Conservation (phyloP, 176 grass and related monocot genomes). For the Aegilops umbellulata region DNA sequence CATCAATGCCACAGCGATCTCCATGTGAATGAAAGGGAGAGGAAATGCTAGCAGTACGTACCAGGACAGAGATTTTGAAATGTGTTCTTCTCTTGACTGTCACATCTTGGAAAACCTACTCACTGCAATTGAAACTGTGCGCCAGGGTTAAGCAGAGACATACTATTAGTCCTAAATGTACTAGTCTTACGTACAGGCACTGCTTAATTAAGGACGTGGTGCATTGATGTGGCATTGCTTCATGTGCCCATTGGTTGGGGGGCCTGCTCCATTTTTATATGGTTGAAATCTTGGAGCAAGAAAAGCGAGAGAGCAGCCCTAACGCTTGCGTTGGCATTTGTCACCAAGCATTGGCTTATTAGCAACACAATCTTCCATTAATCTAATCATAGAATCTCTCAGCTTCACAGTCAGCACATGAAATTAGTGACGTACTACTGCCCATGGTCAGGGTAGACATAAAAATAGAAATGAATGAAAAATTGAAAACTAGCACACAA, state of each 20-base stretch:
- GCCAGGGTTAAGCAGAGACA: slow-evolving; percentile 32
- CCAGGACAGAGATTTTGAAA: slow-evolving; percentile 1
- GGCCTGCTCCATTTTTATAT: background rate
- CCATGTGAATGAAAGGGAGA: background rate
- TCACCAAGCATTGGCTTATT: slow-evolving; percentile 36
- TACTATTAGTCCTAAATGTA: background rate
- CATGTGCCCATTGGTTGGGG: slow-evolving; percentile 1
- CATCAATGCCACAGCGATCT: slow-evolving; percentile 31
- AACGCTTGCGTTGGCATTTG: slow-evolving; percentile 55
- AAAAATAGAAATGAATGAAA: too few species aligned
- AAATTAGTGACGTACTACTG: too few species aligned
- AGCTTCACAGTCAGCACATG: slow-evolving; percentile 19
- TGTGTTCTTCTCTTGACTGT: slow-evolving; percentile 17
- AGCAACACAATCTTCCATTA: slow-evolving; percentile 29
- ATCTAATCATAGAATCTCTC: slow-evolving; percentile 14
- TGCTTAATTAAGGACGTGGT: background rate
- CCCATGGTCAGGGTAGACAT: too few species aligned
- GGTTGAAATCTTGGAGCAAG: slow-evolving; percentile 33
- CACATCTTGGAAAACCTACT: slow-evolving; percentile 13
- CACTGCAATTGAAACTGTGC: slow-evolving; percentile 29
- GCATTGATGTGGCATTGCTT: background rate
- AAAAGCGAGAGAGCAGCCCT: background rate
- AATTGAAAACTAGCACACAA: background rate
- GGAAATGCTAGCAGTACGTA: background rate
- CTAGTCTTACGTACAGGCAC: background rate